A percentile compares a stretch with the other conserved stretches of the same genome.
Evolutionary conservation across 345 rosid genomes (phyloP).

Genomic region (Populus pruinosa): DNA sequence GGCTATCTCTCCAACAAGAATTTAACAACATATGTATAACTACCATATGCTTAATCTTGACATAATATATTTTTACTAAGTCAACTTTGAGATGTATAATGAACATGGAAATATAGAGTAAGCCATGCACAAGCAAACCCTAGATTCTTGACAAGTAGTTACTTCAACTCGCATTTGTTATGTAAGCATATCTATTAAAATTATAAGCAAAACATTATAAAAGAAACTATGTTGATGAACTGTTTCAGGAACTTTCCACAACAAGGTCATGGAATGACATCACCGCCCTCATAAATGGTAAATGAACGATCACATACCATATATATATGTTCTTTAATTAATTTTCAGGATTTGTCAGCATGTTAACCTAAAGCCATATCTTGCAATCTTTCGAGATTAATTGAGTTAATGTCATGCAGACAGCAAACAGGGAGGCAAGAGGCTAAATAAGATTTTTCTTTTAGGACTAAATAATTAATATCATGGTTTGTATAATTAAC

Average conservation of each 20-base stretch:
- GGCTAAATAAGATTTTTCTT: background rate
- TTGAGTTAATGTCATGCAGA: conserved; percentile 21
- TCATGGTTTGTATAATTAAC: background rate
- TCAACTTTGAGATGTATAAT: conserved; percentile 34
- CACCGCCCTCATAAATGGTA: conserved; percentile 19
- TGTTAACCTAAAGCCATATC: conserved; percentile 6
- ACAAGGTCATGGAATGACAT: background rate
- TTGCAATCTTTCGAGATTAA: background rate
- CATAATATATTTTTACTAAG: background rate
- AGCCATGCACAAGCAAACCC: conserved; percentile 38
- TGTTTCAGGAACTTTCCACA: conserved; percentile 12
- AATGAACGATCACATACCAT: conserved; percentile 13
- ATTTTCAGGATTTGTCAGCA: too few relatives aligned
- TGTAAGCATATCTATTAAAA: conserved; percentile 14
- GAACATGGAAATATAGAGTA: conserved; percentile 16
- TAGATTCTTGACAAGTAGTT: conserved; percentile 37
- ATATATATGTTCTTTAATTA: background rate
- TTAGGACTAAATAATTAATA: background rate
- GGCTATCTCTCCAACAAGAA: conserved; percentile 40
- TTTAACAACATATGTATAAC: conserved; percentile 37
- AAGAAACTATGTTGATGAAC: background rate
- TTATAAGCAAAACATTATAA: background rate
- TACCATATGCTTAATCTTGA: background rate
- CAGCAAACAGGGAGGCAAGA: conserved; percentile 25
- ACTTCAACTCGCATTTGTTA: conserved; percentile 9